Evolutionary conservation across 345 rosid genomes (phyloP).

Genomic region (Hypericum androsaemum): DNA sequence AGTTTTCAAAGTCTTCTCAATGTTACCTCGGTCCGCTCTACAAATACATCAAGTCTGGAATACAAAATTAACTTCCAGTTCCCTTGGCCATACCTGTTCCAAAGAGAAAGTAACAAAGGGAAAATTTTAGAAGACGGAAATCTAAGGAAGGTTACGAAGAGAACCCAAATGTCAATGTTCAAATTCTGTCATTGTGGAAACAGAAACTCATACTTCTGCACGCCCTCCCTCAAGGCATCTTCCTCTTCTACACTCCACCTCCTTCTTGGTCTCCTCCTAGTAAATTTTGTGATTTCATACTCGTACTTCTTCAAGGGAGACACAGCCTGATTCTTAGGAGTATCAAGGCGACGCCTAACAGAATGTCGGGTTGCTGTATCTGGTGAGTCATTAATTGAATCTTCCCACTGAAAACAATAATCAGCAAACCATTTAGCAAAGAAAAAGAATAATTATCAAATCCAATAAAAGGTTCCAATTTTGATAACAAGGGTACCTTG

Average conservation of each 20-base stretch:
- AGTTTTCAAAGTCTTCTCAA: not conserved
- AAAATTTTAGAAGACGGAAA: constrained; percentile 5
- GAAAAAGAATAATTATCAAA: not conserved
- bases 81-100: constrained; percentile 36
- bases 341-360: constrained; percentile 7
- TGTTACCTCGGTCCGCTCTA: constrained; percentile 36
- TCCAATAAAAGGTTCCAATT: no score
- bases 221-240: constrained; percentile 39
- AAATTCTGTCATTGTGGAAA: not conserved
- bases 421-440: not conserved
- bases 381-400: constrained; percentile 28
- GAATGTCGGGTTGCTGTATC: constrained; percentile 12
- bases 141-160: not conserved
- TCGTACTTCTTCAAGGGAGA: constrained; percentile 24
- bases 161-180: no score
- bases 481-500: constrained; percentile 31
- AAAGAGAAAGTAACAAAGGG: not conserved
- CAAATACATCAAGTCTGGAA: constrained; percentile 13
- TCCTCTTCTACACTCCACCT: constrained; percentile 50
- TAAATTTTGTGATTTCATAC: constrained; percentile 7
- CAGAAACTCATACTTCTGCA: constrained; percentile 11
- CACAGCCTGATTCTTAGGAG: constrained; percentile 14
- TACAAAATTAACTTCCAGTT: constrained; percentile 36
- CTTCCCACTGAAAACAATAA: constrained; percentile 35
- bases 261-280: constrained; percentile 23